phyloP scores from a whole-genome alignment of 441 rosid species.

The Theobroma grandiflorum region DNA sequence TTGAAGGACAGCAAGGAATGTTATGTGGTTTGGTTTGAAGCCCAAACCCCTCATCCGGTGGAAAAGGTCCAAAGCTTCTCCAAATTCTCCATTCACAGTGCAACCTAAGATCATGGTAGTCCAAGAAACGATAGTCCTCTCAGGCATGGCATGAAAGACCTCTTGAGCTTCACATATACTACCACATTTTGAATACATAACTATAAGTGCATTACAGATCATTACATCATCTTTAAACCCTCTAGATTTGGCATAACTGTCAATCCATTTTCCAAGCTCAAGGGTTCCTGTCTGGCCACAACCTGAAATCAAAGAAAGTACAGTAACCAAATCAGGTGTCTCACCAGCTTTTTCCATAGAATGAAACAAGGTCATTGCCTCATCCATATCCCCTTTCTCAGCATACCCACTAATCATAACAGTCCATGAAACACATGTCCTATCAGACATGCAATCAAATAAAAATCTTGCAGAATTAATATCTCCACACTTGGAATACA shows the following conservation, averaged over 20 bases:
- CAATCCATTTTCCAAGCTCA: slow-evolving; percentile 62
- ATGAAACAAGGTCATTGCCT: slow-evolving; percentile 59
- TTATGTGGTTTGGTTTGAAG: slow-evolving; percentile 64
- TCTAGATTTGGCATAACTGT: slow-evolving; percentile 44
- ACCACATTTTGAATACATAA: slow-evolving; percentile 77
- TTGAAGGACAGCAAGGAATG: slow-evolving; percentile 73
- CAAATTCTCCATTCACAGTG: slow-evolving; percentile 53
- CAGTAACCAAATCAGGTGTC: slow-evolving; percentile 61
- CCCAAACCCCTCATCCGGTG: slow-evolving; percentile 53
- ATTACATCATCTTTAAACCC: slow-evolving; percentile 45
- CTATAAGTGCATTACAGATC: slow-evolving; percentile 63
- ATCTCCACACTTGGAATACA: slow-evolving; percentile 62
- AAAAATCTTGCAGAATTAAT: slow-evolving; percentile 53
- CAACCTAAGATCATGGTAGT: slow-evolving; percentile 79
- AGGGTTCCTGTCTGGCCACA: slow-evolving; percentile 56
- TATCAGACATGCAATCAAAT: slow-evolving; percentile 56
- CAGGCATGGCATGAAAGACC: slow-evolving; percentile 49
- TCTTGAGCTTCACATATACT: slow-evolving; percentile 46
- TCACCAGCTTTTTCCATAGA: slow-evolving; percentile 52
- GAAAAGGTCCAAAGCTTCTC: slow-evolving; percentile 60
- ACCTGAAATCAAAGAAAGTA: slow-evolving; percentile 62
- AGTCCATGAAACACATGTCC: slow-evolving; percentile 82
- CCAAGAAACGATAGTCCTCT: slow-evolving; percentile 66
- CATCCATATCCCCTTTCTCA: slow-evolving; percentile 61
- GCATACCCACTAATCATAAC: slow-evolving; percentile 79